phyloP scores from a whole-genome alignment of 2,329 filamentous ascomycete species.

The Sphaerulina populicola region DNA sequence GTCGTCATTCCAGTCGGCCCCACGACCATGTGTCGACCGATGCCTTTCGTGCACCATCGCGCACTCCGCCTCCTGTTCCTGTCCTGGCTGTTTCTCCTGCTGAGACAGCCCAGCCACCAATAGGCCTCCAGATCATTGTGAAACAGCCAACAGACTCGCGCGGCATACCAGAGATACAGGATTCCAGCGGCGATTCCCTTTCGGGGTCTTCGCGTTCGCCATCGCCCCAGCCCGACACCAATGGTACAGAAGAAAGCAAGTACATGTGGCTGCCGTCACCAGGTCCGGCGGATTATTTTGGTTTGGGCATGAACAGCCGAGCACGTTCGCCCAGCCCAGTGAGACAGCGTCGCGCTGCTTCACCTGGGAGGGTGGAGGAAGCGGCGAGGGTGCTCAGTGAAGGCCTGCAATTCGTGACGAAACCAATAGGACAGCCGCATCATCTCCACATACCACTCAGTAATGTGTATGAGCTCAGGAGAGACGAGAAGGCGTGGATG shows the following conservation, averaged over 20 bases:
- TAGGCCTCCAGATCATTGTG: slow-evolving; percentile 18
- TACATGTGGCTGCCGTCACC: slow-evolving; percentile 18
- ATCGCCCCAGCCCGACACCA: slow-evolving; percentile 13
- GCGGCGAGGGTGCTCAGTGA: slow-evolving; percentile 1
- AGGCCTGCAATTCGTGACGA: slow-evolving; percentile 20
- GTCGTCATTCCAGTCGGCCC: slow-evolving; percentile 8
- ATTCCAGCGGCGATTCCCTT: slow-evolving; percentile 18
- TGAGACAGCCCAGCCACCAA: background rate
- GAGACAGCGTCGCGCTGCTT: slow-evolving; percentile 6
- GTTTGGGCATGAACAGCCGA: slow-evolving; percentile 12
- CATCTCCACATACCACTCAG: slow-evolving; percentile 20
- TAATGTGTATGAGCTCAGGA: slow-evolving; percentile 26
- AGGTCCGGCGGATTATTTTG: slow-evolving; percentile 19
- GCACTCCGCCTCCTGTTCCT: background rate
- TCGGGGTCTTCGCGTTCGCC: slow-evolving; percentile 20
- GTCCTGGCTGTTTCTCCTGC: background rate
- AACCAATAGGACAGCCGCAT: slow-evolving; percentile 19
- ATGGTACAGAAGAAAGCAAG: slow-evolving; percentile 8
- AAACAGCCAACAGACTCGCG: slow-evolving; percentile 16
- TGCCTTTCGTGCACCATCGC: background rate
- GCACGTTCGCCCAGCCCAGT: slow-evolving; percentile 18
- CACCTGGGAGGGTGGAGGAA: slow-evolving; percentile 3
- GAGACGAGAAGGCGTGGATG: slow-evolving; percentile 24
- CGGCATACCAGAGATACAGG: slow-evolving; percentile 14
- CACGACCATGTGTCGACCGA: slow-evolving; percentile 3